A percentile compares a stretch with the other conserved stretches of the same genome.
Evolutionary conservation across 176 grass and related monocot genomes (phyloP).

Genomic region (Oryza officinalis): DNA sequence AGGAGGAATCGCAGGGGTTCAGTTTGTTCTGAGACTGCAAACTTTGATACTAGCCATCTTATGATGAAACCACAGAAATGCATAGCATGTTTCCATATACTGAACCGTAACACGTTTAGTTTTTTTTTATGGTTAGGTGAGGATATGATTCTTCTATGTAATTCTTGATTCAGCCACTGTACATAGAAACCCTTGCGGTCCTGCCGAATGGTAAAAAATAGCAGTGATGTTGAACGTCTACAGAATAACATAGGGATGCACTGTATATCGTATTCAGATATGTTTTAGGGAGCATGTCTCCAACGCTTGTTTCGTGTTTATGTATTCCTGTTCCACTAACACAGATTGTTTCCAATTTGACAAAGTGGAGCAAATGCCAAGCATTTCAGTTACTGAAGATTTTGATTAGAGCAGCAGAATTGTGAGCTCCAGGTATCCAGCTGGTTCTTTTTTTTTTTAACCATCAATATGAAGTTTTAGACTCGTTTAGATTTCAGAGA

Average conservation of each 20-base stretch:
- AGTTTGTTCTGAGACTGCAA: constrained; percentile 49
- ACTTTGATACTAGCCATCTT: neutral
- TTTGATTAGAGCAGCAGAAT: neutral
- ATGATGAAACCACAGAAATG: neutral
- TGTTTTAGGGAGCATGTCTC: neutral
- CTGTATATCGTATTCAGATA: constrained; percentile 3
- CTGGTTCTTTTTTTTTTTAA: neutral
- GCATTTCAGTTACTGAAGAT: constrained; percentile 6
- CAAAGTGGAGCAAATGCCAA: constrained; percentile 1
- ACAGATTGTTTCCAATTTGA: neutral
- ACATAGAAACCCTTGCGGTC: neutral
- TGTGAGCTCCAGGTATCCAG: neutral
- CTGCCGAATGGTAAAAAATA: neutral
- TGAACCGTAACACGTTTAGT: neutral
- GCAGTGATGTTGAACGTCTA: neutral
- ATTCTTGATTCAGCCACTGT: constrained; percentile 32
- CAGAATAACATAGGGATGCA: neutral
- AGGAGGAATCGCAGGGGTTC: constrained; percentile 46
- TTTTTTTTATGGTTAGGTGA: constrained; percentile 31
- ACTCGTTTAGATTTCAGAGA: neutral
- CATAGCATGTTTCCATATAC: constrained; percentile 11
- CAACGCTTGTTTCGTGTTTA: neutral
- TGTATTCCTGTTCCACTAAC: neutral
- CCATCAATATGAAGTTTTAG: neutral
- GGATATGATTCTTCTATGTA: constrained; percentile 43